Evolutionary conservation across 805 yeast genomes (phyloP).

Genomic region (Hemisphaericaspora nanyangensis): DNA sequence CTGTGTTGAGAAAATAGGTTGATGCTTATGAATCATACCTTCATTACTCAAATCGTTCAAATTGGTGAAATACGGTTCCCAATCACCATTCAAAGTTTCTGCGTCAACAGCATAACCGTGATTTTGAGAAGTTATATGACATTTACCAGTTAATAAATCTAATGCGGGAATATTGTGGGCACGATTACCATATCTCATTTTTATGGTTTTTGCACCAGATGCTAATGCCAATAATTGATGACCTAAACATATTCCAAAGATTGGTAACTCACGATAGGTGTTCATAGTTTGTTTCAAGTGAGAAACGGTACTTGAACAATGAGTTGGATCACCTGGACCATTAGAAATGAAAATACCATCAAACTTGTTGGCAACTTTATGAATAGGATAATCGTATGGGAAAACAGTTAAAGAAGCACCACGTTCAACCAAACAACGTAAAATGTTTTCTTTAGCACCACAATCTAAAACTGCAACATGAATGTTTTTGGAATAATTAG

Average conservation of each 20-base stretch:
- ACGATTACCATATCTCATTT: conserved; percentile 96
- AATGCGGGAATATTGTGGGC: conserved; percentile 98
- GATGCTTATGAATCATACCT: conserved; percentile 86
- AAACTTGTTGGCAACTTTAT: conserved; percentile 83
- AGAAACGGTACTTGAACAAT: conserved; percentile 73
- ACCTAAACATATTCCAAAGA: conserved; percentile 97
- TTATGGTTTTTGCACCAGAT: conserved; percentile 86
- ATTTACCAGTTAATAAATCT: conserved; percentile 83
- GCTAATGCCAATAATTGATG: conserved; percentile 96
- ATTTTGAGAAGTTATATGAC: conserved; percentile 98
- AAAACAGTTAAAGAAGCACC: conserved; percentile 96
- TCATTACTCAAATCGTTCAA: conserved; percentile 95
- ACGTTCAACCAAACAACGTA: conserved; percentile 88
- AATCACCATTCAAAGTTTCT: conserved; percentile 65
- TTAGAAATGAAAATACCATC: conserved; percentile 94
- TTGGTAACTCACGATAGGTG: conserved; percentile 64
- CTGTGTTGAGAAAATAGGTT: conserved; percentile 94
- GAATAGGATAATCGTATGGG: conserved; percentile 93
- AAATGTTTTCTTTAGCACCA: conserved; percentile 96
- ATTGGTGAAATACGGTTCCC: conserved; percentile 83
- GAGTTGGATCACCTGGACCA: conserved; percentile 98
- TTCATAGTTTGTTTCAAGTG: conserved; percentile 71
- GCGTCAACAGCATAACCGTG: conserved; percentile 98
- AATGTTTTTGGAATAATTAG: conserved; percentile 47
- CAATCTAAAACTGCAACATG: conserved; percentile 95